Conservation (phyloP, 2,329 filamentous ascomycete species). For the Coniochaeta sp. region DNA sequence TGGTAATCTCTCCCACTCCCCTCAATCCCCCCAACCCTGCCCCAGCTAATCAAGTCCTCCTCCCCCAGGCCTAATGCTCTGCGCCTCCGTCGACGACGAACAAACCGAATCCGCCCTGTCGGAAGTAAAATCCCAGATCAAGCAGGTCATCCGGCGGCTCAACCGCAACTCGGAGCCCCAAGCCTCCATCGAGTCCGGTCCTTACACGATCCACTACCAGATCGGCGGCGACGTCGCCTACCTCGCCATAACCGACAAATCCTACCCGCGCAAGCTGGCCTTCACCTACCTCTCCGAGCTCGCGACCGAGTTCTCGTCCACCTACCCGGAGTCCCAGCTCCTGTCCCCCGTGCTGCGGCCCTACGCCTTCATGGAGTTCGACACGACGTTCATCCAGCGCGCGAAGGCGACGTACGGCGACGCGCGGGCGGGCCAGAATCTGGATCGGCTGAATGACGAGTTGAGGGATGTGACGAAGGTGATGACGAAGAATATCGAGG, state of each 20-base stretch:
- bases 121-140: slow-evolving; percentile 86
- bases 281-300: slow-evolving; percentile 97
- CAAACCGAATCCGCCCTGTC: slow-evolving; percentile 67
- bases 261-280: slow-evolving; percentile 95
- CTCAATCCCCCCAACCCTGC: not conserved
- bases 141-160: slow-evolving; percentile 81
- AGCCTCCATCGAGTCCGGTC: slow-evolving; percentile 81
- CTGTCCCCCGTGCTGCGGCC: slow-evolving; percentile 70
- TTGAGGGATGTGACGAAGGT: slow-evolving; percentile 96
- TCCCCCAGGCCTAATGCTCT: slow-evolving; percentile 76
- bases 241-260: slow-evolving; percentile 85
- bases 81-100: slow-evolving; percentile 89
- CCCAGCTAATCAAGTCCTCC: not conserved
- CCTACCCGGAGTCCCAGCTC: slow-evolving; percentile 69
- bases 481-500: slow-evolving; percentile 99
- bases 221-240: slow-evolving; percentile 81
- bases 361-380: slow-evolving; percentile 97
- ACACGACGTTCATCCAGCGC: slow-evolving; percentile 89
- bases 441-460: slow-evolving; percentile 94
- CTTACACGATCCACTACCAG: slow-evolving; percentile 80
- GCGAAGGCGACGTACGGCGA: slow-evolving; percentile 94
- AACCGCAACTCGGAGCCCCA: slow-evolving; percentile 85
- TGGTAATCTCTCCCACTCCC: slow-evolving; percentile 43
- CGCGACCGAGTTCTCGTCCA: slow-evolving; percentile 80
- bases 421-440: slow-evolving; percentile 80